phyloP scores from a whole-genome alignment of 345 rosid genomes.

The Citrus glauca region DNA sequence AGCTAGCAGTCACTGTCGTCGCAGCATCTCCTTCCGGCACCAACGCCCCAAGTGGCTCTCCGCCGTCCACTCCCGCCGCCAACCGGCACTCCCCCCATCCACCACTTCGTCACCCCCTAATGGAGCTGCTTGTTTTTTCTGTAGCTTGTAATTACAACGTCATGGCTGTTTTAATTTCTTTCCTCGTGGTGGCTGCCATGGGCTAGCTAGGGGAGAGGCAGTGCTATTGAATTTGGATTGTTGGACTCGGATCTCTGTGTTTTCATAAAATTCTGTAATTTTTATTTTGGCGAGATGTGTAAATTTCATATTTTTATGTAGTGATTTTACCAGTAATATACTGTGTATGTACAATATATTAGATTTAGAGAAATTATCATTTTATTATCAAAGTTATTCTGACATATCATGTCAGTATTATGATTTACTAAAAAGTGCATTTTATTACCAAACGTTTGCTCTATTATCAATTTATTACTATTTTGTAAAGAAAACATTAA shows the following conservation, averaged over 20 bases:
- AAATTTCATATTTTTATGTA: neutral
- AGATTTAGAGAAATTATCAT: too few species aligned
- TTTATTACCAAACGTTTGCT: too few species aligned
- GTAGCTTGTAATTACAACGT: neutral
- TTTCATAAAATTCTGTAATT: neutral
- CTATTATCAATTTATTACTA: too few species aligned
- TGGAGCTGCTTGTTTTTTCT: conserved; percentile 12
- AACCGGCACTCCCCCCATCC: conserved; percentile 20
- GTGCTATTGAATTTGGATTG: conserved; percentile 29
- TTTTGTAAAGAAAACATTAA: too few species aligned
- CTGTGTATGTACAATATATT: neutral
- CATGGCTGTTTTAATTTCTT: conserved; percentile 17
- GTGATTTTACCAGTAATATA: neutral
- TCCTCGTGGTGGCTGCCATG: conserved; percentile 19
- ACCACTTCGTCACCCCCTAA: conserved; percentile 14
- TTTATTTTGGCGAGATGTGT: neutral
- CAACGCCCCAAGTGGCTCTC: conserved; percentile 10
- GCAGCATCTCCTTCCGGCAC: conserved; percentile 15
- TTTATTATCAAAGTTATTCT: too few species aligned
- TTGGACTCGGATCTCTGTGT: neutral
- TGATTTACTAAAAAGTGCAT: accelerated
- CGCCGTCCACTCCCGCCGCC: conserved; percentile 22
- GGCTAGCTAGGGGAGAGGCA: conserved; percentile 64
- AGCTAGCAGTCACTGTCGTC: conserved; percentile 36
- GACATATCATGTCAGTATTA: too few species aligned